Conservation (phyloP, 78 protist genomes). For the Isochrysis galbana region DNA sequence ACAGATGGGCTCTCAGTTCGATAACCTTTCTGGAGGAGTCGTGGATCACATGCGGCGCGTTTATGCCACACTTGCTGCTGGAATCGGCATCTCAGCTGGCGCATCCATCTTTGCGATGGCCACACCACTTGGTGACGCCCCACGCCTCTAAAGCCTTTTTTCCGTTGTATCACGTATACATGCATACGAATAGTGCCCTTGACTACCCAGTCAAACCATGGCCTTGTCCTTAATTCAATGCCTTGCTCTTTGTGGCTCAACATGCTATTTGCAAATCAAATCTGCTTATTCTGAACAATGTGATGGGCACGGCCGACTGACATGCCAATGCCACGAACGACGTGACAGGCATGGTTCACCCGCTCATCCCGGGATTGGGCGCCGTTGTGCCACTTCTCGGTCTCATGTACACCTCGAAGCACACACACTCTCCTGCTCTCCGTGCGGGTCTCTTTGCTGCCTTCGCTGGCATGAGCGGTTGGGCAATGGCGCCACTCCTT, state of each 20-base stretch:
- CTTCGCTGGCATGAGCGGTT: neutral
- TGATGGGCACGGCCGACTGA: too few relatives aligned
- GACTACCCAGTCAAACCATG: too few relatives aligned
- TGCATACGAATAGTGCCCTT: too few relatives aligned
- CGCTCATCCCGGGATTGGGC: neutral
- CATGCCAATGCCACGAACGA: too few relatives aligned
- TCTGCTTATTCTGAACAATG: too few relatives aligned
- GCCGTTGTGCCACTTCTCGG: neutral
- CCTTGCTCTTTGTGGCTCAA: too few relatives aligned
- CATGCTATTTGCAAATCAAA: too few relatives aligned
- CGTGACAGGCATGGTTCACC: neutral
- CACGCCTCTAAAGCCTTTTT: too few relatives aligned
- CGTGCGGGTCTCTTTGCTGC: constrained; percentile 1
- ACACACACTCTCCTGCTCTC: neutral
- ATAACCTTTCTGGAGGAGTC: neutral
- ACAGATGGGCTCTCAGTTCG: neutral
- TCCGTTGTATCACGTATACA: too few relatives aligned
- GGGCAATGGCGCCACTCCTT: constrained; percentile 11
- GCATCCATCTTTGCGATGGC: neutral
- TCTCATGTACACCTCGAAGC: neutral
- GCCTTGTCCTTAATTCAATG: too few relatives aligned
- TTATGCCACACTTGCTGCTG: neutral
- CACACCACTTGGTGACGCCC: constrained; percentile 3
- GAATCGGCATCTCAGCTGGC: neutral
- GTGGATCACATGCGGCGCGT: constrained; percentile 10